phyloP scores from a whole-genome alignment of 768 basidiomycete species.

The Naganishia antarctica region DNA sequence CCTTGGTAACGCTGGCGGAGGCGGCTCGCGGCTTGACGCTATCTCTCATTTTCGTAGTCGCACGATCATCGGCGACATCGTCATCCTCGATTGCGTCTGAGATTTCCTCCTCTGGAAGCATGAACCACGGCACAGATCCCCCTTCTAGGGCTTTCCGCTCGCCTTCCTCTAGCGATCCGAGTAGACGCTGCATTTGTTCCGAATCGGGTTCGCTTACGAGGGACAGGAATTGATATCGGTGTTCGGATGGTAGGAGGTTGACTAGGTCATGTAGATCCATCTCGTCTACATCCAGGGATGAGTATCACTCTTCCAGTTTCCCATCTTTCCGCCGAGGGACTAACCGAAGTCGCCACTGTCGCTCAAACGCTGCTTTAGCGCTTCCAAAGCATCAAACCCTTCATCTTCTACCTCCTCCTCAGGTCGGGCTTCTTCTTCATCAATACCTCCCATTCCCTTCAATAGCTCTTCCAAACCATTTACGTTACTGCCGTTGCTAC shows the following conservation, averaged over 20 bases:
- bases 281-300: neutral
- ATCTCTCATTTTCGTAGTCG: neutral
- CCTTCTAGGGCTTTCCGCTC: slow-evolving; percentile 1
- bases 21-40: neutral
- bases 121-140: slow-evolving; percentile 5
- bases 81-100: neutral
- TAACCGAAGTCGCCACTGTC: neutral
- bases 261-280: slow-evolving; percentile 5
- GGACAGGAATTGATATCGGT: slow-evolving; percentile 7
- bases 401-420: slow-evolving; percentile 5
- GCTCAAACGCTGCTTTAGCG: slow-evolving; percentile 1
- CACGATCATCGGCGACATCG: neutral
- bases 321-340: neutral
- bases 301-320: neutral
- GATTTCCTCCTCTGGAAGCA: neutral
- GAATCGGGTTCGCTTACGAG: slow-evolving; percentile 3
- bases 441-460: slow-evolving; percentile 12
- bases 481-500: neutral
- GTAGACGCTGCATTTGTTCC: slow-evolving; percentile 1
- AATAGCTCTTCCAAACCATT: slow-evolving; percentile 14
- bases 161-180: neutral
- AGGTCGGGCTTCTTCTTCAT: neutral
- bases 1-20: neutral
- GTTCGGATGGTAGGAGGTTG: neutral
- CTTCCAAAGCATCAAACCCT: neutral